Conservation (phyloP, 2,329 filamentous ascomycete species). For the Cadophora gregata region DNA sequence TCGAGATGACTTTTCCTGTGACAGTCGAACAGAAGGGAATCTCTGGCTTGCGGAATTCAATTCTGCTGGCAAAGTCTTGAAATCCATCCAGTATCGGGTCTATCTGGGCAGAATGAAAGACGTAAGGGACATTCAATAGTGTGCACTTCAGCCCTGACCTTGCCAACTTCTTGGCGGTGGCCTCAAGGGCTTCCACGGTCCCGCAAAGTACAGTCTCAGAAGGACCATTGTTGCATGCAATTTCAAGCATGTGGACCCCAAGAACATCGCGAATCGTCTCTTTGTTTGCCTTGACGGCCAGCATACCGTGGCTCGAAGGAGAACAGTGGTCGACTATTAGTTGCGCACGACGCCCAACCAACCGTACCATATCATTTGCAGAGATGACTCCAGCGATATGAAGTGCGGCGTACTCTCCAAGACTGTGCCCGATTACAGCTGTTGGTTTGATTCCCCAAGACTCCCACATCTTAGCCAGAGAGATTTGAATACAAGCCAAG, state of each 20-base stretch:
- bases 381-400: constrained; percentile 73
- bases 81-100: constrained; percentile 47
- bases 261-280: constrained; percentile 56
- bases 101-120: constrained; percentile 69
- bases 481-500: too few species aligned
- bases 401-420: constrained; percentile 76
- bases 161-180: constrained; percentile 50
- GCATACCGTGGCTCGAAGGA: constrained; percentile 70
- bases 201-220: constrained; percentile 74
- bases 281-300: constrained; percentile 57
- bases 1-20: constrained; percentile 62
- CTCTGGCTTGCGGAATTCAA: constrained; percentile 58
- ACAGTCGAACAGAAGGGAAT: constrained; percentile 72
- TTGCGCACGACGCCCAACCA: constrained; percentile 70
- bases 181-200: constrained; percentile 59
- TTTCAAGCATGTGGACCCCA: constrained; percentile 44
- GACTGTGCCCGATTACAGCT: constrained; percentile 64
- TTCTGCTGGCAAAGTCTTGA: constrained; percentile 57
- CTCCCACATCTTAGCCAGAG: constrained; percentile 58
- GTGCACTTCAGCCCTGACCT: constrained; percentile 60
- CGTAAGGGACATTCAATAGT: constrained; percentile 56
- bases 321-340: constrained; percentile 69
- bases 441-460: constrained; percentile 61
- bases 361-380: constrained; percentile 70
- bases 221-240: constrained; percentile 76